phyloP scores from a whole-genome alignment of 441 rosid species.

The Gossypium davidsonii region DNA sequence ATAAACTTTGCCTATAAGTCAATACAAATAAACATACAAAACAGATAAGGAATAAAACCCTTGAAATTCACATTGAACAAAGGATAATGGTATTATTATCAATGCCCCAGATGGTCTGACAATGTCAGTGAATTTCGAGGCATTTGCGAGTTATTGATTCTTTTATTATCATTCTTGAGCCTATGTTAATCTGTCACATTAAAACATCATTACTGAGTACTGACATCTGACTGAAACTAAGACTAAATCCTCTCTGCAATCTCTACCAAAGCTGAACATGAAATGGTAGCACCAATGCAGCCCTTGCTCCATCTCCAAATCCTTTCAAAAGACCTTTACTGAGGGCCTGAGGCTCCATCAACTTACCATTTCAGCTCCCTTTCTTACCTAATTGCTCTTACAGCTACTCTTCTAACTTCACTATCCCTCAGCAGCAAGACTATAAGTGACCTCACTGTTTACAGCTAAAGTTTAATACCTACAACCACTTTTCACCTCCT shows the following conservation, averaged over 20 bases:
- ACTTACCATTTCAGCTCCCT: constrained; percentile 20
- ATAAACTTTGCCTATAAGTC: neutral
- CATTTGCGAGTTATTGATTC: neutral
- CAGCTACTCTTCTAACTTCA: constrained; percentile 7
- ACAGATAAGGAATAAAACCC: neutral
- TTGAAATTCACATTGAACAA: neutral
- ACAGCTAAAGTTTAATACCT: constrained; percentile 10
- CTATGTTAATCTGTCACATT: neutral
- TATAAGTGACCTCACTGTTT: constrained; percentile 16
- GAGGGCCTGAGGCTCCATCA: constrained; percentile 14
- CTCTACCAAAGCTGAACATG: neutral
- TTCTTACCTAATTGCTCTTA: constrained; percentile 32
- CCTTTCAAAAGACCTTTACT: constrained; percentile 9
- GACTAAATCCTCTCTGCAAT: neutral
- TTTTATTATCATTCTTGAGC: neutral
- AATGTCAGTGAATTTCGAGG: neutral
- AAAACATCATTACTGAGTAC: neutral
- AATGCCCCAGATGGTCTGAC: neutral
- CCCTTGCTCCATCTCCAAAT: constrained; percentile 9
- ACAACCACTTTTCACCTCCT: constrained; percentile 4
- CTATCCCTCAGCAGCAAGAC: neutral
- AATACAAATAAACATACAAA: neutral
- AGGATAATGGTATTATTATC: neutral
- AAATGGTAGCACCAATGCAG: constrained; percentile 1
- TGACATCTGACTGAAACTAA: neutral